These are phyloP conservation scores for Acacia concinna DNA, from an alignment of 331 rosid genomes.

Conservation along the genomic window DNA sequence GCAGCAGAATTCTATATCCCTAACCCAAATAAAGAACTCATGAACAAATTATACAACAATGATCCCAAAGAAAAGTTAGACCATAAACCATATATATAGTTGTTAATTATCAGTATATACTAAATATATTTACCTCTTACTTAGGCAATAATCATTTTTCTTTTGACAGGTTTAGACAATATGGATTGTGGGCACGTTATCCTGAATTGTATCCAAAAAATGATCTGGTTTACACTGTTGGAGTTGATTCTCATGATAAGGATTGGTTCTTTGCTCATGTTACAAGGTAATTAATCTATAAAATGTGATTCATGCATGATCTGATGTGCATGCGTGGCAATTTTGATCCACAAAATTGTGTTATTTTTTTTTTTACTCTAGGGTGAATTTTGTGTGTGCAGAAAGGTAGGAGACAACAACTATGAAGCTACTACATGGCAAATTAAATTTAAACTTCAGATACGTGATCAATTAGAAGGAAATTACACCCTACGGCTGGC, in stretches of 20 bases:
- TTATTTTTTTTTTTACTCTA: background rate
- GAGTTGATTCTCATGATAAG: constrained; percentile 15
- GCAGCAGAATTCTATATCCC: constrained; percentile 79
- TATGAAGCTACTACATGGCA: constrained; percentile 72
- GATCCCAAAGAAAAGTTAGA: constrained; percentile 30
- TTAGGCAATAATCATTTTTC: background rate
- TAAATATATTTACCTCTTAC: background rate
- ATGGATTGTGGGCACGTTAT: constrained; percentile 81
- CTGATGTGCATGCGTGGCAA: background rate
- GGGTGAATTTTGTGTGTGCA: constrained; percentile 22
- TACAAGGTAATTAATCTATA: constrained; percentile 44
- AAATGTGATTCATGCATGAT: background rate
- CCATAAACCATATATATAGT: background rate
- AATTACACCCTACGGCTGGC: constrained; percentile 73
- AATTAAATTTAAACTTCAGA: constrained; percentile 49
- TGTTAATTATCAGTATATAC: background rate
- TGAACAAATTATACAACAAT: constrained; percentile 50
- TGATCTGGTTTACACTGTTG: constrained; percentile 57
- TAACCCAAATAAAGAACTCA: constrained; percentile 58
- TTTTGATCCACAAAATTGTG: background rate
- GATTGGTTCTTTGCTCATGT: constrained; percentile 84
- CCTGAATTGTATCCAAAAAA: constrained; percentile 46
- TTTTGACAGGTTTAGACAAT: constrained; percentile 64
- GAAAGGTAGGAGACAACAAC: constrained; percentile 39
- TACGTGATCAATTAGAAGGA: constrained; percentile 24